Percentiles rank a stretch among this genome's conserved stretches.
These are phyloP conservation scores for Aspergillus sp. DNA, from an alignment of 2,329 filamentous ascomycete species.

Conservation along the genomic window DNA sequence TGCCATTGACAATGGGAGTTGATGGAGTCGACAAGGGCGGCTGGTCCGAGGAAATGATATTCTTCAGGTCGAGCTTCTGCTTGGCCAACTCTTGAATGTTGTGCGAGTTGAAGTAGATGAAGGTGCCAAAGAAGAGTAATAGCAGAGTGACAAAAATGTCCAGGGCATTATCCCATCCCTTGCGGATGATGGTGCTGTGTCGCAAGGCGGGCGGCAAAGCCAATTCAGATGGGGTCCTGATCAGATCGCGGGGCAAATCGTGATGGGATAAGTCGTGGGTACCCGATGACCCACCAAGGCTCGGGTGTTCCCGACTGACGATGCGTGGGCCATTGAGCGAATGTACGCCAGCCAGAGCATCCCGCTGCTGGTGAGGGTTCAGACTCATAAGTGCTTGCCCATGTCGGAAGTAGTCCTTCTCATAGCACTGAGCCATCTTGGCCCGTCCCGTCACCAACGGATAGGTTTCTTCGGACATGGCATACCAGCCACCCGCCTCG, in stretches of 20 bases:
- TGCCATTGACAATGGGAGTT: conserved; percentile 26
- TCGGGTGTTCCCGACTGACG: conserved; percentile 35
- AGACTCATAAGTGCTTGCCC: conserved; percentile 34
- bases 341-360: conserved; percentile 66
- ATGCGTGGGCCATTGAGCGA: conserved; percentile 47
- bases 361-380: conserved; percentile 45
- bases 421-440: conserved; percentile 51
- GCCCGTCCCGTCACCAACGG: conserved; percentile 73
- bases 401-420: conserved; percentile 41
- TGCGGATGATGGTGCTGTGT: conserved; percentile 39
- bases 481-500: conserved; percentile 83
- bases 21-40: conserved; percentile 32
- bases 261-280: conserved; percentile 24
- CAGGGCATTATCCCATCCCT: conserved; percentile 39
- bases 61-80: conserved; percentile 40
- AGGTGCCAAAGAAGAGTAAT: conserved; percentile 33
- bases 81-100: conserved; percentile 36
- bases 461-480: conserved; percentile 78
- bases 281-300: conserved; percentile 37
- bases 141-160: conserved; percentile 40
- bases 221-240: conserved; percentile 29
- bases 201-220: conserved; percentile 34
- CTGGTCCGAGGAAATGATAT: conserved; percentile 36
- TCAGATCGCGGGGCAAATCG: conserved; percentile 32
- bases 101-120: conserved; percentile 39